Base-by-base conservation (phyloP, 768 basidiomycete genomes). In the Obba rivulosa region DNA sequence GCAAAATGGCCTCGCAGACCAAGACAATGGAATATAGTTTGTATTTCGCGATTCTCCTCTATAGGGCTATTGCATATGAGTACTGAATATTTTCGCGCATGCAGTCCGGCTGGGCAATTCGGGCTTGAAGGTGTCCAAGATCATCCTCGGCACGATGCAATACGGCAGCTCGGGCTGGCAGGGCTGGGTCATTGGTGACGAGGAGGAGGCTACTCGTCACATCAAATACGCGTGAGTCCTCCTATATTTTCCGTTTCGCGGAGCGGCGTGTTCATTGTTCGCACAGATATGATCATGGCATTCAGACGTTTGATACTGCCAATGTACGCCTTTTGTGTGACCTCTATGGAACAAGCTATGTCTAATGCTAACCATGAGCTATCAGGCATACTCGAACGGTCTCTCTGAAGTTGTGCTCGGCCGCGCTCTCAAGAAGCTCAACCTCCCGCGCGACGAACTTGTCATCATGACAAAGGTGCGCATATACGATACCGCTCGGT, bases 381-480 rank as follows among this genome's bases (percentile, higher is more conserved):
- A 8, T 14, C 10, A 58, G 65, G 49, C 59, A 10, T 75, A 74
- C 58, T 67, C 66, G 13, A 65, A 67, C 41, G 72, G 73, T 14
- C 51, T 61, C 3, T 70, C 68, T 2, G 76, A 78, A 56, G 47
- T 63, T 35, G 64, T 76, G 53, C 62, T 76, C 20, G 75, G 76
- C 3, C 71, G 73, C 20, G 74, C 70, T 2, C 66, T 79, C 57
- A 74, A 73, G 56, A 49, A 67, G 54, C 60, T 68, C 40, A 48
- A 67, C 18, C 62, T 73, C 24, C 73, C 74, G 0, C 62, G 77
- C 17, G 68, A 73, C 22, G 64, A 72, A 45, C 57, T 74, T 23
- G 72, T 76, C 23, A 64, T 77, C 42, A 62, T 77, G 54, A 75
- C 74, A 47, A 80, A 80, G 63, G 67, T 71, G 11, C 11, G 25